phyloP scores from a whole-genome alignment of 2,329 filamentous ascomycete species.

The Pseudogymnoascus sp. region DNA sequence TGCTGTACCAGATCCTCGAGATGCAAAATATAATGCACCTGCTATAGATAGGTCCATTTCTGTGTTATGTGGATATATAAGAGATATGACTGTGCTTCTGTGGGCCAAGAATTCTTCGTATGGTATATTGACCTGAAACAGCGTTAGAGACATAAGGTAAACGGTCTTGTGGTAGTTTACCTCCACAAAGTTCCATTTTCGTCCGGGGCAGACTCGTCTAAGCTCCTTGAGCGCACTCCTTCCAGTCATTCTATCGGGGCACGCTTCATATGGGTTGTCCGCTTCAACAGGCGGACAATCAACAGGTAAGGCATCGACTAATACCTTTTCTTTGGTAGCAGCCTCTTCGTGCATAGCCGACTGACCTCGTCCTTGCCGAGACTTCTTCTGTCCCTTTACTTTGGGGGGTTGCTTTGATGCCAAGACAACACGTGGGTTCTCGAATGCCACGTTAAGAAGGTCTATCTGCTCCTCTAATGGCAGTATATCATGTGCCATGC shows the following conservation, averaged over 20 bases:
- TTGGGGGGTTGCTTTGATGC: constrained; percentile 38
- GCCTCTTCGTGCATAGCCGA: not conserved
- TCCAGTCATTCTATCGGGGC: constrained; percentile 84
- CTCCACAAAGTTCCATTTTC: constrained; percentile 76
- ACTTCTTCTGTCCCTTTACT: constrained; percentile 19
- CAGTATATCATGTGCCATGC: constrained; percentile 69
- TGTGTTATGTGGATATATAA: constrained; percentile 91
- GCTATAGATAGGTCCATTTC: constrained; percentile 98
- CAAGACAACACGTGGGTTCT: constrained; percentile 72
- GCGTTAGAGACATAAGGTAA: constrained; percentile 16
- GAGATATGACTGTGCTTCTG: constrained; percentile 57
- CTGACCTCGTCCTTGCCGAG: not conserved
- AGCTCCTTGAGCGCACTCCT: constrained; percentile 74
- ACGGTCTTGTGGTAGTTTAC: constrained; percentile 34
- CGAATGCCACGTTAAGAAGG: constrained; percentile 90
- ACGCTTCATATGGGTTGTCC: constrained; percentile 60
- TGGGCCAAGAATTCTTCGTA: constrained; percentile 67
- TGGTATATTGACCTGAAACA: constrained; percentile 63
- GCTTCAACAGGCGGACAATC: constrained; percentile 8
- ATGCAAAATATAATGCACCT: constrained; percentile 88
- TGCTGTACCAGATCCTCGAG: constrained; percentile 54
- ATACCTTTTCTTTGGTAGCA: not conserved
- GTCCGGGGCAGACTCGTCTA: constrained; percentile 54
- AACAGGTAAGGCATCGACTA: not conserved
- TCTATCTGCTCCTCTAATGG: constrained; percentile 65